Conservation (phyloP, 106 monocot species). For the Dendrobium catenatum region DNA sequence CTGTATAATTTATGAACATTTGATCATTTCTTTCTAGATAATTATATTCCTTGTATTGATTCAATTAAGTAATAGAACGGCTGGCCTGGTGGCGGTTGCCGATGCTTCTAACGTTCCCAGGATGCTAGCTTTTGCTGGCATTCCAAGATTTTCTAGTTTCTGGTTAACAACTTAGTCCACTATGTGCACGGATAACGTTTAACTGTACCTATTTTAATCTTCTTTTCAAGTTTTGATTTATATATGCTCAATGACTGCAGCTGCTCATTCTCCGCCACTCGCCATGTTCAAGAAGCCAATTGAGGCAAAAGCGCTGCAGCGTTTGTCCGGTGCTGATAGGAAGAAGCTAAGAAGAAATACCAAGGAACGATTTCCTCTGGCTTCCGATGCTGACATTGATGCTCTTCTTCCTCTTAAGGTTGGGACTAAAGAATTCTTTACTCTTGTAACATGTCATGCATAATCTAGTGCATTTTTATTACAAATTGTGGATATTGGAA, state of each 20-base stretch:
- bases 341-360: constrained; percentile 80
- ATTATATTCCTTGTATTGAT: background rate
- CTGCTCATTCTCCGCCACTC: background rate
- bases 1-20: background rate
- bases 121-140: background rate
- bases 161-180: background rate
- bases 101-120: background rate
- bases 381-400: constrained; percentile 83
- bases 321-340: constrained; percentile 86
- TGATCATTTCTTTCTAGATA: background rate
- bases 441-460: background rate
- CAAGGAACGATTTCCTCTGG: constrained; percentile 69
- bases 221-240: background rate
- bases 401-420: constrained; percentile 86
- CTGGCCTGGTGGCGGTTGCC: background rate
- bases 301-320: constrained; percentile 68
- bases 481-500: background rate
- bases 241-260: background rate
- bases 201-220: background rate
- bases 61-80: background rate
- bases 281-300: constrained; percentile 84
- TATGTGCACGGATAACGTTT: background rate
- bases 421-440: background rate
- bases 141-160: background rate
- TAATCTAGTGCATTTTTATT: background rate